phyloP scores from a whole-genome alignment of 495 filamentous ascomycete species.

The Bombardia bombarda region DNA sequence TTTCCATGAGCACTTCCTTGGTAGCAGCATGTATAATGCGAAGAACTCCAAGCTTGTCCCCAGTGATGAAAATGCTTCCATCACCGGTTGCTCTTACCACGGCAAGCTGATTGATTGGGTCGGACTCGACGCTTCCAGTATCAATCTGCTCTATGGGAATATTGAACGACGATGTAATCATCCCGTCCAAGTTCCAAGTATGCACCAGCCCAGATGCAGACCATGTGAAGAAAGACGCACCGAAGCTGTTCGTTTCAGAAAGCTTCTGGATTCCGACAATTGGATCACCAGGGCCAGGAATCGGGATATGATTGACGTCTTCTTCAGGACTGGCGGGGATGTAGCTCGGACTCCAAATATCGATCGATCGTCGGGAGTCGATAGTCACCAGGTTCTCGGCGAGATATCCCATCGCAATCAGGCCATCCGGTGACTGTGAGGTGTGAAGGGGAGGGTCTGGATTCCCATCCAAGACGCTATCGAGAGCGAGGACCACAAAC shows the following conservation, averaged over 20 bases:
- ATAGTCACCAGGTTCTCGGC: slow-evolving; percentile 64
- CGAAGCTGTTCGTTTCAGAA: slow-evolving; percentile 41
- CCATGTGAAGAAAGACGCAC: slow-evolving; percentile 81
- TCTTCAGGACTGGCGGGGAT: slow-evolving; percentile 18
- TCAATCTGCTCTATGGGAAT: slow-evolving; percentile 61
- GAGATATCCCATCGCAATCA: slow-evolving; percentile 62
- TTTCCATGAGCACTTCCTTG: slow-evolving; percentile 49
- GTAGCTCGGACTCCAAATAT: slow-evolving; percentile 46
- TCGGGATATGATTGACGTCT: slow-evolving; percentile 30
- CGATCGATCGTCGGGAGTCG: slow-evolving; percentile 63
- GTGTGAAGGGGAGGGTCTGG: slow-evolving; percentile 18
- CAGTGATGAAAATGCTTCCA: slow-evolving; percentile 61
- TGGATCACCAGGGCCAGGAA: slow-evolving; percentile 68
- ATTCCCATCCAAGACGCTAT: slow-evolving; percentile 27
- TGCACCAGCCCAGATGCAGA: slow-evolving; percentile 67
- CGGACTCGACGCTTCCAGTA: slow-evolving; percentile 45
- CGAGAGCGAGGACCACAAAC: slow-evolving; percentile 30
- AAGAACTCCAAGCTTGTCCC: slow-evolving; percentile 78
- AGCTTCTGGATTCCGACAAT: slow-evolving; percentile 68
- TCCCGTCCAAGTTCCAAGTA: slow-evolving; percentile 73
- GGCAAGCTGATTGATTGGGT: slow-evolving; percentile 66
- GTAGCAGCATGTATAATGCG: slow-evolving; percentile 45
- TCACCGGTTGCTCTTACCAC: slow-evolving; percentile 53
- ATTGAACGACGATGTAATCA: slow-evolving; percentile 51
- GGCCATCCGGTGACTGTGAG: slow-evolving; percentile 22